These are phyloP conservation scores for Helenozyma baotianmanensis DNA, from an alignment of 805 yeast genomes.

Conservation along the genomic window DNA sequence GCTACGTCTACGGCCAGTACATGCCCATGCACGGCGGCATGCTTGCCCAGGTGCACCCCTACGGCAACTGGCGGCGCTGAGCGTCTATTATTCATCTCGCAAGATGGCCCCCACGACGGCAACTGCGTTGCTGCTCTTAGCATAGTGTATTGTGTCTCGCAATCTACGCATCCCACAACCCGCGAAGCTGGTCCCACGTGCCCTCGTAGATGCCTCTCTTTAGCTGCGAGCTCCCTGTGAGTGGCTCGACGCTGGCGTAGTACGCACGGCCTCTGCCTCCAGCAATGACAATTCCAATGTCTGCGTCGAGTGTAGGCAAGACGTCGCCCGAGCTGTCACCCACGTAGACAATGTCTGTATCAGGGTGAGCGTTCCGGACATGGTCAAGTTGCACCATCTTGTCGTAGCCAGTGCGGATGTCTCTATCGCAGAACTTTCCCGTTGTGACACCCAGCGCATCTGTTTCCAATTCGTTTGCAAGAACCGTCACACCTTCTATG, in stretches of 20 bases:
- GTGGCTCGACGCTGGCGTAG: too few species aligned
- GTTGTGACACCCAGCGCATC: slow-evolving; percentile 22
- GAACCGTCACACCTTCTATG: slow-evolving; percentile 23
- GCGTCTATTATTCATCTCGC: too few species aligned
- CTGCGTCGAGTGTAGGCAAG: slow-evolving; percentile 40
- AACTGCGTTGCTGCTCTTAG: too few species aligned
- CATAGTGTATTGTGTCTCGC: too few species aligned
- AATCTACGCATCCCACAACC: neutral
- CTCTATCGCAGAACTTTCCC: slow-evolving; percentile 25
- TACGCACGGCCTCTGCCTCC: slow-evolving; percentile 17
- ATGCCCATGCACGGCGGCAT: slow-evolving; percentile 31
- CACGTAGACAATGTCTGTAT: slow-evolving; percentile 36
- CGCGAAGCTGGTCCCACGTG: slow-evolving; percentile 1
- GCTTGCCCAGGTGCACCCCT: slow-evolving; percentile 20
- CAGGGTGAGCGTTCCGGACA: slow-evolving; percentile 6
- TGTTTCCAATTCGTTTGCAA: slow-evolving; percentile 50
- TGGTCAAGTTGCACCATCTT: slow-evolving; percentile 28
- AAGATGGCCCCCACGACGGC: too few species aligned
- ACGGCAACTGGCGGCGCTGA: slow-evolving; percentile 16
- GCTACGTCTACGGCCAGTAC: slow-evolving; percentile 36
- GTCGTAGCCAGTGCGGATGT: slow-evolving; percentile 51
- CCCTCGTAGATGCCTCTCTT: slow-evolving; percentile 1
- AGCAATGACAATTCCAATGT: slow-evolving; percentile 43
- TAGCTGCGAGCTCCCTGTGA: neutral
- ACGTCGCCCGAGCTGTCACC: slow-evolving; percentile 65